A percentile compares a stretch with the other conserved stretches of the same genome.
Evolutionary conservation across 2,329 filamentous ascomycete species (phyloP).

Genomic region (Alternaria sp.): DNA sequence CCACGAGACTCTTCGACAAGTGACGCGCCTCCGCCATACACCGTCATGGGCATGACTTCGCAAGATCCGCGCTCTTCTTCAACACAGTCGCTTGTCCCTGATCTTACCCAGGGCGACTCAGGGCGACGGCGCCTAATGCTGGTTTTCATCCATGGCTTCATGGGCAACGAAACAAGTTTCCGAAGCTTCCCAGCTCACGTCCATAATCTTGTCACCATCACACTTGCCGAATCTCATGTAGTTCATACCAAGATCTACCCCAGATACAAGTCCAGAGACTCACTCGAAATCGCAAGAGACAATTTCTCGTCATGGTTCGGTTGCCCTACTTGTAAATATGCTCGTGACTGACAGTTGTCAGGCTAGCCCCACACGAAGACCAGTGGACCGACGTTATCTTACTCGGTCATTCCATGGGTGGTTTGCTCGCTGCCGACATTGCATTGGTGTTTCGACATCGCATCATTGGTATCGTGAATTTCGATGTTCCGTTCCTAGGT

Average conservation of each 20-base stretch:
- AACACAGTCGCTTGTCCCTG: constrained; percentile 55
- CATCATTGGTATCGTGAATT: constrained; percentile 80
- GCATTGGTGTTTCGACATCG: constrained; percentile 77
- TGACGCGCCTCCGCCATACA: constrained; percentile 27
- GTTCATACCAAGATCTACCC: constrained; percentile 90
- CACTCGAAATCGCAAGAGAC: constrained; percentile 76
- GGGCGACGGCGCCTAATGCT: constrained; percentile 70
- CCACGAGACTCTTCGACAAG: constrained; percentile 31
- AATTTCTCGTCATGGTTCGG: constrained; percentile 79
- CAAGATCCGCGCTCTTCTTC: constrained; percentile 57
- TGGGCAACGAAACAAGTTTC: constrained; percentile 88
- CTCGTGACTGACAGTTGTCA: constrained; percentile 37
- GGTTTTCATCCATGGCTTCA: constrained; percentile 89
- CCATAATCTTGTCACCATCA: constrained; percentile 73
- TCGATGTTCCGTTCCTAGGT: constrained; percentile 87
- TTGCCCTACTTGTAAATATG: not conserved
- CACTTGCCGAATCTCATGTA: constrained; percentile 75
- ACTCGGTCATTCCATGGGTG: constrained; percentile 90
- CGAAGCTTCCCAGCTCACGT: constrained; percentile 87
- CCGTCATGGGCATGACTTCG: constrained; percentile 39
- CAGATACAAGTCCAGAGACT: constrained; percentile 77
- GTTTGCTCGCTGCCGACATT: constrained; percentile 81
- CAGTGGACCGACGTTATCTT: constrained; percentile 79
- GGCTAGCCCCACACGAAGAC: constrained; percentile 79
- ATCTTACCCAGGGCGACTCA: constrained; percentile 37